Conservation (phyloP, 2,329 filamentous ascomycete genomes). For the Cryoendolithus antarcticus region DNA sequence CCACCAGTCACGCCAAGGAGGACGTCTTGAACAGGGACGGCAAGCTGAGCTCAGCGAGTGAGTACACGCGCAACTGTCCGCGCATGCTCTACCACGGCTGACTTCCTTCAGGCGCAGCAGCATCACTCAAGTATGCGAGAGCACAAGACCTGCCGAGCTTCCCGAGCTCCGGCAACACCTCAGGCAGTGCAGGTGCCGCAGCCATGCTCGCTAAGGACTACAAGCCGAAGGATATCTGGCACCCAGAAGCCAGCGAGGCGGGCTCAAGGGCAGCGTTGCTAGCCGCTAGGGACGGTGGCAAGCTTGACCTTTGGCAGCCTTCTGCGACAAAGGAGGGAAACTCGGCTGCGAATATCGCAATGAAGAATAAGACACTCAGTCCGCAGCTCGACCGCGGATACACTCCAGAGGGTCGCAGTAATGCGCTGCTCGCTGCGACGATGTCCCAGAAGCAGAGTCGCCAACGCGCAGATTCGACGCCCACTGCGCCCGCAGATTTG, state of each 20-base stretch:
- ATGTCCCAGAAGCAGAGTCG: conserved; percentile 55
- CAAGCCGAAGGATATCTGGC: conserved; percentile 48
- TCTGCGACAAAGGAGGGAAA: conserved; percentile 42
- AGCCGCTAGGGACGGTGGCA: conserved; percentile 43
- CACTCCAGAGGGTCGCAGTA: conserved; percentile 42
- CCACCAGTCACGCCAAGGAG: conserved; percentile 27
- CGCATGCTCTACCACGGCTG: conserved; percentile 1
- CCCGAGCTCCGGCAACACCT: conserved; percentile 57
- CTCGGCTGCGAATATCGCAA: conserved; percentile 59
- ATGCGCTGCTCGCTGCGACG: conserved; percentile 62
- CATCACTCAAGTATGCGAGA: conserved; percentile 58
- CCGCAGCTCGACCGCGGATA: conserved; percentile 35
- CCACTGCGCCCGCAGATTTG: conserved; percentile 25
- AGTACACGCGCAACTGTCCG: conserved; percentile 13
- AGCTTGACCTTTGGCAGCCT: conserved; percentile 40
- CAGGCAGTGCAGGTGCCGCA: conserved; percentile 48
- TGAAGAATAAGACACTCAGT: conserved; percentile 39
- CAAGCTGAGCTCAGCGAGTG: conserved; percentile 46
- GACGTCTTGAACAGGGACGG: conserved; percentile 38
- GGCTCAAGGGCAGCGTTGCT: conserved; percentile 65
- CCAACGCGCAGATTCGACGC: conserved; percentile 52
- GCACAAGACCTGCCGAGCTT: conserved; percentile 63
- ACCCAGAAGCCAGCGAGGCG: conserved; percentile 36
- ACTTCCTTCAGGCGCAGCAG: conserved; percentile 39
- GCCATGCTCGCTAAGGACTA: conserved; percentile 49